Conservation (phyloP, 352 stramenopile genomes). For the Pythium folliculosum region DNA sequence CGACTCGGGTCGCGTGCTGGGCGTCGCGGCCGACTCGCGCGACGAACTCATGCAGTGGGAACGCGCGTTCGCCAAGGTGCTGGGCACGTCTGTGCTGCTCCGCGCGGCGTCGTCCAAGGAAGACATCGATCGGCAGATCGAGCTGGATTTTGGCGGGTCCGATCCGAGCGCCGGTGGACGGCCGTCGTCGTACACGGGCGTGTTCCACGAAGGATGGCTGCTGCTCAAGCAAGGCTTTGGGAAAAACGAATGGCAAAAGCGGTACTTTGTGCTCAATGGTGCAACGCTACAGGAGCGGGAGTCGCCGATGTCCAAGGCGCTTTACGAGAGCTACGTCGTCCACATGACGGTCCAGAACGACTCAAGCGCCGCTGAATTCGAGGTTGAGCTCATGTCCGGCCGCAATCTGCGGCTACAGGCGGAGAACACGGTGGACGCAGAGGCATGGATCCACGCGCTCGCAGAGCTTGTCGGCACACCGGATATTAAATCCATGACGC, state of each 20-base stretch:
- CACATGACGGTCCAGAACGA: slow-evolving; percentile 49
- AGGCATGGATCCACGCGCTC: slow-evolving; percentile 59
- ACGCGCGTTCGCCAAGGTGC: slow-evolving; percentile 26
- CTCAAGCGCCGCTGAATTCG: slow-evolving; percentile 31
- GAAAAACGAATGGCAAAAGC: slow-evolving; percentile 54
- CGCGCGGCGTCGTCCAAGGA: slow-evolving; percentile 15
- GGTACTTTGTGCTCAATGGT: slow-evolving; percentile 64
- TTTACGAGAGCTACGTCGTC: slow-evolving; percentile 48
- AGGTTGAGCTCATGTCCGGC: slow-evolving; percentile 59
- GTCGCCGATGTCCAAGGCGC: slow-evolving; percentile 44
- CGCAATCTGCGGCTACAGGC: slow-evolving; percentile 50
- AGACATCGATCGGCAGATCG: slow-evolving; percentile 5
- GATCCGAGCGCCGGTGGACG: background rate
- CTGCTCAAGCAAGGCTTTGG: slow-evolving; percentile 47
- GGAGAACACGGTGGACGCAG: slow-evolving; percentile 42
- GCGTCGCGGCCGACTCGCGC: slow-evolving; percentile 36
- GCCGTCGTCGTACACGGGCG: slow-evolving; percentile 25
- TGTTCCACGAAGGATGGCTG: slow-evolving; percentile 59
- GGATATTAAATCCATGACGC: background rate
- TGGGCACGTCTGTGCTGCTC: slow-evolving; percentile 18
- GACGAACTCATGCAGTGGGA: slow-evolving; percentile 50
- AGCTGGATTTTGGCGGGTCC: background rate
- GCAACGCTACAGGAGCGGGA: slow-evolving; percentile 68
- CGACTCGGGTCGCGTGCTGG: slow-evolving; percentile 30
- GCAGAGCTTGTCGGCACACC: slow-evolving; percentile 23